Percentiles rank a stretch among this genome's conserved stretches.
Conservation (phyloP, 164 flowering plant genomes). For the Echeveria elegans region DNA sequence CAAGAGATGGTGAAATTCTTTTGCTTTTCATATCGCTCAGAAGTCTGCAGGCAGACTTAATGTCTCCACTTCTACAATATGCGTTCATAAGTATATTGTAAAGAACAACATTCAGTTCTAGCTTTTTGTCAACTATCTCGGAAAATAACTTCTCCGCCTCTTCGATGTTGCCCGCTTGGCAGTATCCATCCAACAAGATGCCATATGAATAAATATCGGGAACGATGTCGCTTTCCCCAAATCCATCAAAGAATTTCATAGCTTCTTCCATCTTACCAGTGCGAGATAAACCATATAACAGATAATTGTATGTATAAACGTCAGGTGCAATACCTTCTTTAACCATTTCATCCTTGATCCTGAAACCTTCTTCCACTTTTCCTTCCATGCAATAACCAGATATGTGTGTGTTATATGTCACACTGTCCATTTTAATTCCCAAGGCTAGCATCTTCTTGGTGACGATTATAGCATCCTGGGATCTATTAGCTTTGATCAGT, state of each 20-base stretch:
- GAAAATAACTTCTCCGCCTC: slow-evolving; percentile 41
- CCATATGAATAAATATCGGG: slow-evolving; percentile 43
- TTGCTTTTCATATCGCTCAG: slow-evolving; percentile 52
- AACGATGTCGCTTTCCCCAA: slow-evolving; percentile 30
- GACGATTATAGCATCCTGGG: slow-evolving; percentile 37
- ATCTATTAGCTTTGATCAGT: slow-evolving; percentile 38
- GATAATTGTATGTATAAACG: slow-evolving; percentile 39
- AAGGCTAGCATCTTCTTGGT: slow-evolving; percentile 41
- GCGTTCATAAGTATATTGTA: slow-evolving; percentile 53
- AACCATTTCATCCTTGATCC: slow-evolving; percentile 52
- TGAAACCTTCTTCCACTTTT: slow-evolving; percentile 47
- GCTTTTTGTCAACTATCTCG: slow-evolving; percentile 27
- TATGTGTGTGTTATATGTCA: slow-evolving; percentile 56
- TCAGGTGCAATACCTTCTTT: slow-evolving; percentile 44
- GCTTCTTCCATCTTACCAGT: slow-evolving; percentile 57
- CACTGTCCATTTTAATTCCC: slow-evolving; percentile 36
- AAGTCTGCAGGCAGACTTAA: slow-evolving; percentile 36
- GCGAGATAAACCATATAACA: slow-evolving; percentile 42
- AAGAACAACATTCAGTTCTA: slow-evolving; percentile 43
- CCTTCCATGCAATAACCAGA: slow-evolving; percentile 41
- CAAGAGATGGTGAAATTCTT: slow-evolving; percentile 36
- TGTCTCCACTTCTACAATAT: slow-evolving; percentile 41
- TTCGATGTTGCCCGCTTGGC: slow-evolving; percentile 42
- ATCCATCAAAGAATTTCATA: slow-evolving; percentile 39
- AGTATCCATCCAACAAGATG: slow-evolving; percentile 54